Conservation (phyloP, 179 eudicot species). For the Drosera spatulata region DNA sequence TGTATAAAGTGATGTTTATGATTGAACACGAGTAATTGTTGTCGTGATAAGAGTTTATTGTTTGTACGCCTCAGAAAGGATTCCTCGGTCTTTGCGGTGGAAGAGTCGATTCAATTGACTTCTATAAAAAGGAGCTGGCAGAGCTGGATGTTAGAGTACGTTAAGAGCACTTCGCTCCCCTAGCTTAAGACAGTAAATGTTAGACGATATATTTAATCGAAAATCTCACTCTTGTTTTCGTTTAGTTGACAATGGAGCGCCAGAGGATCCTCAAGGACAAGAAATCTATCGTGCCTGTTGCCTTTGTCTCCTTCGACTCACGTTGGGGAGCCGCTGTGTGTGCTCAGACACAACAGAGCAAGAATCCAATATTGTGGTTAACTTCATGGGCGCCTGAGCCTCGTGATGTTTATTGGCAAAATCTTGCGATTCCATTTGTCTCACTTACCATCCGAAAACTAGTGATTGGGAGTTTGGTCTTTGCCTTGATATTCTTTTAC, state of each 20-base stretch:
- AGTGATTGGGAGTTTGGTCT: conserved; percentile 59
- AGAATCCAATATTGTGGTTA: conserved; percentile 64
- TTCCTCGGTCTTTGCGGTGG: conserved; percentile 73
- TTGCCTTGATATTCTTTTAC: conserved; percentile 88
- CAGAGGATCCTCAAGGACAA: conserved; percentile 70
- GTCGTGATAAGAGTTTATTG: too few relatives aligned
- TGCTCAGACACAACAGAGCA: conserved; percentile 78
- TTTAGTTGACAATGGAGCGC: conserved; percentile 1
- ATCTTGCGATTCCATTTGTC: conserved; percentile 77
- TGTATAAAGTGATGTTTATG: conserved; percentile 37
- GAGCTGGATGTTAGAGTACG: too few relatives aligned
- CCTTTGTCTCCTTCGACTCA: conserved; percentile 70
- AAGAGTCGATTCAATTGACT: conserved; percentile 76
- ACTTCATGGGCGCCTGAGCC: conserved; percentile 79
- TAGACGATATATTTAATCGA: background rate
- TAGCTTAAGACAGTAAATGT: background rate
- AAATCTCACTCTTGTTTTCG: background rate
- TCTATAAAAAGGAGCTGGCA: conserved; percentile 57
- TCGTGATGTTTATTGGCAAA: conserved; percentile 62
- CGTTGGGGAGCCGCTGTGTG: conserved; percentile 93
- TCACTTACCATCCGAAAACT: conserved; percentile 68
- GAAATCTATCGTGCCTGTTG: conserved; percentile 66
- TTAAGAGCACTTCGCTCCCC: conserved; percentile 14
- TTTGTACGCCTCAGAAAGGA: too few relatives aligned
- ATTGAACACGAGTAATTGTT: too few relatives aligned